A percentile compares a stretch with the other conserved stretches of the same genome.
These are phyloP conservation scores for Trichoderma sp. DNA, from an alignment of 2,329 filamentous ascomycete species.

Conservation along the genomic window DNA sequence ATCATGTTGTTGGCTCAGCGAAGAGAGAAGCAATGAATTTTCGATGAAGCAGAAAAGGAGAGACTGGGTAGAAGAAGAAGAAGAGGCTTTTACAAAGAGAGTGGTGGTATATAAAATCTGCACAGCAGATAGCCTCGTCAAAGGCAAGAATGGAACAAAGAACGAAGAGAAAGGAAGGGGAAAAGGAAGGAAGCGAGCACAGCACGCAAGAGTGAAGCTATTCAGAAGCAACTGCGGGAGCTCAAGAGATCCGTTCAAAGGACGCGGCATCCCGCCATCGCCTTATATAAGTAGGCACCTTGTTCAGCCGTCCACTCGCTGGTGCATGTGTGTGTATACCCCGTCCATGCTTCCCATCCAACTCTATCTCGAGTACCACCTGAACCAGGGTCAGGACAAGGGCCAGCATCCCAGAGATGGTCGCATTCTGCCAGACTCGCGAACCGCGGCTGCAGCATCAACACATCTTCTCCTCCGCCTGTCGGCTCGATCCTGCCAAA, in stretches of 20 bases:
- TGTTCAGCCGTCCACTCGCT: too few species aligned
- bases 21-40: background rate
- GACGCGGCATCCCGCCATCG: background rate
- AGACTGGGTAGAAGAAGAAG: background rate
- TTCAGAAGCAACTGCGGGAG: constrained; percentile 17
- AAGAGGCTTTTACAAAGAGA: constrained; percentile 17
- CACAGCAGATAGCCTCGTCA: constrained; percentile 32
- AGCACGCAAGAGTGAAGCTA: constrained; percentile 30
- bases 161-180: constrained; percentile 15
- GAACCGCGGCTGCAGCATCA: background rate
- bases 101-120: constrained; percentile 28
- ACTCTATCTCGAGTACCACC: too few species aligned
- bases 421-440: background rate
- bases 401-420: background rate
- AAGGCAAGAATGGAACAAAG: constrained; percentile 29
- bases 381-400: too few species aligned
- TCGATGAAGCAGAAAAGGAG: background rate
- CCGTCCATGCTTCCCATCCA: too few species aligned
- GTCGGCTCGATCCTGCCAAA: constrained; percentile 20
- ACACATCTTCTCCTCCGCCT: background rate
- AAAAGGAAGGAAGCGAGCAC: constrained; percentile 26
- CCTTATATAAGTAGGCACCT: constrained; percentile 1
- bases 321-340: too few species aligned
- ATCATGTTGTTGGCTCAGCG: constrained; percentile 16
- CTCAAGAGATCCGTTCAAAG: background rate